Percentiles rank a stretch among this genome's conserved stretches.
phyloP scores from a whole-genome alignment of 495 filamentous ascomycete species.

The Aspergillus heteromorphus region DNA sequence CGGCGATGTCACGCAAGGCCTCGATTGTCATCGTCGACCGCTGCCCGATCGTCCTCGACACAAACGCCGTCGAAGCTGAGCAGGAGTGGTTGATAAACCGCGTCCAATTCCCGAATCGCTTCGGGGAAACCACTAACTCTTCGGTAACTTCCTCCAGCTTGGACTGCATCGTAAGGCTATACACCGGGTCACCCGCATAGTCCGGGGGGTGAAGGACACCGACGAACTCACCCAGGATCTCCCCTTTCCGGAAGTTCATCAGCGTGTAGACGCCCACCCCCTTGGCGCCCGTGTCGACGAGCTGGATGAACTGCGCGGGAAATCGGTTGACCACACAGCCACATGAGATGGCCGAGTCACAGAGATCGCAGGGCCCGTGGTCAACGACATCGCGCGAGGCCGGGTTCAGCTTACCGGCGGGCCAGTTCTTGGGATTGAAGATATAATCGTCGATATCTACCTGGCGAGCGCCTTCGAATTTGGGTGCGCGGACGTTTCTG shows the following conservation, averaged over 20 bases:
- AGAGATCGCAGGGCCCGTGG: conserved; percentile 15
- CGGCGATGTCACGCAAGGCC: conserved; percentile 21
- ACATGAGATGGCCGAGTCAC: conserved; percentile 10
- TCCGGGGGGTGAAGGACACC: conserved; percentile 22
- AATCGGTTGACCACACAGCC: conserved; percentile 12
- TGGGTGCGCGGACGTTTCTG: conserved; percentile 8
- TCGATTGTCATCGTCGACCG: conserved; percentile 15
- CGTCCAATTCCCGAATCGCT: conserved; percentile 43
- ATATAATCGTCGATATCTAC: conserved; percentile 15
- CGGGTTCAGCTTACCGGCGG: conserved; percentile 1
- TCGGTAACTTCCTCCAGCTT: neutral
- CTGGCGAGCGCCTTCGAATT: conserved; percentile 10
- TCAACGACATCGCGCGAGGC: conserved; percentile 4
- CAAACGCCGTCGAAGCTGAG: conserved; percentile 39
- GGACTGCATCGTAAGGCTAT: conserved; percentile 7
- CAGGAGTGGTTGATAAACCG: conserved; percentile 75
- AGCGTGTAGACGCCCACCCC: conserved; percentile 34
- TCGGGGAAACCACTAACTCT: neutral
- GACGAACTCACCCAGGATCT: conserved; percentile 28
- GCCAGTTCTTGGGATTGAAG: conserved; percentile 11
- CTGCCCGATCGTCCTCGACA: conserved; percentile 17
- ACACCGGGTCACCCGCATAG: neutral
- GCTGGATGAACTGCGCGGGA: conserved; percentile 26
- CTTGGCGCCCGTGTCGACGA: conserved; percentile 23
- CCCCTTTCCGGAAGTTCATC: conserved; percentile 15